Percentiles rank a stretch among this genome's conserved stretches.
Evolutionary conservation across 305 asterid species (phyloP).

Genomic region (Fraxinus velutina): DNA sequence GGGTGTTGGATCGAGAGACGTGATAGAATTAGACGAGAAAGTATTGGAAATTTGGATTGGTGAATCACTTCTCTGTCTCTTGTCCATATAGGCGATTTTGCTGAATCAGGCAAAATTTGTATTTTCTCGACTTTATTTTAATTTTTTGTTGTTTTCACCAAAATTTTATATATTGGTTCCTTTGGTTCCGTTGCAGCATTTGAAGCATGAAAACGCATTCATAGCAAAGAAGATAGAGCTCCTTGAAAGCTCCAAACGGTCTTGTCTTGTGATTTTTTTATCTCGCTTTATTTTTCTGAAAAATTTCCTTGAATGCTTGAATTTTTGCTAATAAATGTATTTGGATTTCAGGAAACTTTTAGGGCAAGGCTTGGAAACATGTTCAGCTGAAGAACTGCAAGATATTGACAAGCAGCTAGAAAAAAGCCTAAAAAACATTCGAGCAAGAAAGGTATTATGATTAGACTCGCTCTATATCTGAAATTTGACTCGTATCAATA

Average conservation of each 20-base stretch:
- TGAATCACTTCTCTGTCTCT: not conserved
- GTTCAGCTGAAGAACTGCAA: constrained; percentile 59
- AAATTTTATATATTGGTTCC: not conserved
- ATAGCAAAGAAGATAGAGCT: constrained; percentile 26
- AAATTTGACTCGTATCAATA: not conserved
- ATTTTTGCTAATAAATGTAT: not conserved
- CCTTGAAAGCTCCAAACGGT: constrained; percentile 25
- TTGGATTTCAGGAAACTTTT: not conserved
- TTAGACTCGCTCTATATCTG: not conserved
- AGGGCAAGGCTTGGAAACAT: constrained; percentile 28
- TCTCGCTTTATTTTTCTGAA: not conserved
- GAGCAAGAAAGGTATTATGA: constrained; percentile 51
- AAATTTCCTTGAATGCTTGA: not conserved
- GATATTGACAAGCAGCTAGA: constrained; percentile 54
- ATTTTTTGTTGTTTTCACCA: not conserved
- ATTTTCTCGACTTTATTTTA: not conserved
- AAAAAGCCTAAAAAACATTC: constrained; percentile 49
- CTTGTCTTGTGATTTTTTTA: not conserved
- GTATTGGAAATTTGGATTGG: not conserved
- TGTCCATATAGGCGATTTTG: not conserved
- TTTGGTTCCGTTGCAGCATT: constrained; percentile 12
- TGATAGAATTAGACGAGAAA: not conserved
- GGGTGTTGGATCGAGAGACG: not conserved
- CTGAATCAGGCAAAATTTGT: not conserved
- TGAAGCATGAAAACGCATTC: constrained; percentile 21